Conservation (phyloP, 257 asterid genomes). For the Parsonsia alboflavescens region DNA sequence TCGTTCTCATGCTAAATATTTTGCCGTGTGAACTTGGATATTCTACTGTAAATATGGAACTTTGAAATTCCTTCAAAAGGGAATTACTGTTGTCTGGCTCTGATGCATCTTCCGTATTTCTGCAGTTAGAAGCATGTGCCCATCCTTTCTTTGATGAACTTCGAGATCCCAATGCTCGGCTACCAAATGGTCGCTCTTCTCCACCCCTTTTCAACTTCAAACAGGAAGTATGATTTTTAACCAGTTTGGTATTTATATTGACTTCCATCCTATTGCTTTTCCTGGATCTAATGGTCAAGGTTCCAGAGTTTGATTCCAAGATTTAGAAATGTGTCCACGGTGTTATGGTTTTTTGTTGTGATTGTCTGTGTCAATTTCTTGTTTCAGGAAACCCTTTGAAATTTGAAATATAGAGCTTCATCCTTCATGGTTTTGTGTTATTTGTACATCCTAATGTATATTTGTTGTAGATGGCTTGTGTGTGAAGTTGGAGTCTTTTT, state of each 20-base stretch:
- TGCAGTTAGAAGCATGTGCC: constrained; percentile 88
- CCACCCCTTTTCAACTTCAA: constrained; percentile 80
- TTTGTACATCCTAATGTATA: neutral
- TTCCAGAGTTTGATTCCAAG: neutral
- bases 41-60: neutral
- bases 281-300: neutral
- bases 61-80: neutral
- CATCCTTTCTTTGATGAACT: constrained; percentile 91
- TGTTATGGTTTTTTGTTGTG: neutral
- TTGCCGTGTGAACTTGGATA: neutral
- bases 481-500: neutral
- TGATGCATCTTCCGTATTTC: constrained; percentile 2
- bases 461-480: neutral
- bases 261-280: neutral
- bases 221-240: constrained; percentile 57
- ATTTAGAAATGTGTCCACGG: neutral
- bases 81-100: neutral
- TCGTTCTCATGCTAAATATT: constrained; percentile 1
- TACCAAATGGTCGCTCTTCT: constrained; percentile 70
- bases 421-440: neutral
- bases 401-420: neutral
- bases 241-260: neutral
- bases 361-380: neutral
- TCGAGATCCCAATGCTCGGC: constrained; percentile 72
- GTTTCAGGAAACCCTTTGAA: neutral